Conservation (phyloP, 2,329 filamentous ascomycete genomes). For the Aureobasidium melanogenum region DNA sequence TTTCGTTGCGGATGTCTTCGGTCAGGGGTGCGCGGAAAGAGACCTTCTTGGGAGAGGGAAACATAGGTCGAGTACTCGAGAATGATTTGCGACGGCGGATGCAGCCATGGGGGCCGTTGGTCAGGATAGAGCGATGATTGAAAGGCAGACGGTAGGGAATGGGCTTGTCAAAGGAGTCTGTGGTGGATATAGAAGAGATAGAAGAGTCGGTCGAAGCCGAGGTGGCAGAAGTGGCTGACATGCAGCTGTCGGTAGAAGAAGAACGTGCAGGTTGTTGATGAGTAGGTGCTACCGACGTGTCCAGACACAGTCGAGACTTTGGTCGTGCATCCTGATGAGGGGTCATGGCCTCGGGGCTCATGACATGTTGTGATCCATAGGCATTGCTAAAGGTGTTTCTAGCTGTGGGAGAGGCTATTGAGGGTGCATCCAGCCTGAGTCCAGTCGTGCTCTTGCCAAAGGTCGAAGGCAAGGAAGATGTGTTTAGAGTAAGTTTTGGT, state of each 20-base stretch:
- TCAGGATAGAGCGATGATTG: conserved; percentile 37
- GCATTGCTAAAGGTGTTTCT: conserved; percentile 55
- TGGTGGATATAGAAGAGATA: conserved; percentile 25
- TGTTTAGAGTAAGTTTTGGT: conserved; percentile 55
- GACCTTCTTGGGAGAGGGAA: conserved; percentile 50
- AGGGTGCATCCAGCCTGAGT: conserved; percentile 44
- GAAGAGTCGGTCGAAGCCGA: conserved; percentile 31
- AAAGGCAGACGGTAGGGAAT: conserved; percentile 39
- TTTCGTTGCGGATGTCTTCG: conserved; percentile 50
- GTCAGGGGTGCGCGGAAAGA: conserved; percentile 47
- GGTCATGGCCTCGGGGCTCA: conserved; percentile 7
- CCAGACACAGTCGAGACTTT: conserved; percentile 1
- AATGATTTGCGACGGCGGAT: conserved; percentile 30
- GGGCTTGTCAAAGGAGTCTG: conserved; percentile 26
- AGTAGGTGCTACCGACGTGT: conserved; percentile 1
- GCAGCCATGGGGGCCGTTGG: conserved; percentile 35
- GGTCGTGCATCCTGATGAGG: neutral
- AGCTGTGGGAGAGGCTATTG: conserved; percentile 50
- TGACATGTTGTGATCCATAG: conserved; percentile 26
- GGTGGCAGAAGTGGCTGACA: conserved; percentile 14
- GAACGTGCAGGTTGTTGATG: conserved; percentile 2
- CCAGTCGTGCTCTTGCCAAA: conserved; percentile 48
- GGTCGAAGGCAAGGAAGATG: conserved; percentile 35
- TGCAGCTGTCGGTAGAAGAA: conserved; percentile 9
- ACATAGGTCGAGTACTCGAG: conserved; percentile 35